Evolutionary conservation across 441 rosid species (phyloP), one percentile per base, ranked within the genome.

Genomic region (Adansonia rubrostipa): DNA sequence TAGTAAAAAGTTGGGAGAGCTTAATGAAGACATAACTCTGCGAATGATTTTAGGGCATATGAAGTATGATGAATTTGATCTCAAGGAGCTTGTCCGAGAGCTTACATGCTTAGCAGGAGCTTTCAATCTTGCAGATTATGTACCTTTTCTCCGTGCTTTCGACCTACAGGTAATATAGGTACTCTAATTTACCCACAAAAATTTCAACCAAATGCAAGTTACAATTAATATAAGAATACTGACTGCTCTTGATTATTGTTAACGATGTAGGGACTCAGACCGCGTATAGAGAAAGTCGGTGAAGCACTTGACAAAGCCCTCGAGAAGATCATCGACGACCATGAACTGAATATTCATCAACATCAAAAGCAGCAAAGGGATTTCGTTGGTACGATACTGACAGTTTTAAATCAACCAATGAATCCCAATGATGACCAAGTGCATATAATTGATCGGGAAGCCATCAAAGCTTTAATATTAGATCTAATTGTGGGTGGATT

Each of bases 331-430:
- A 58, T 73, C 14, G 50, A 57, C 0, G 66, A 58, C 1, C 76
- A 56, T 73, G 66, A 69, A 11, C 61, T 14, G 54, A 53, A 8
- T 14, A 24, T 15, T 33, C 5, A 5, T 11, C 22, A 28, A 13
- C 33, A 44, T 2, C 36, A 20, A 40, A 17, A 73, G 48, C 33
- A 6, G 0, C 50, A 40, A 0, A 60, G 2, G 14, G 88, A 85
- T 50, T 85, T 87, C 22, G 78, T 85, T 3, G 86, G 79, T 57
- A 73, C 79, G 14, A 13, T 82, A 60, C 79, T 85, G 48, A 71
- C 80, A 1, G 13, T 78, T 50, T 60, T 73, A 62, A 73, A 79
- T 54, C 47, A 69, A 62, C 63, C 77, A n/a, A 53, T 58, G 51
- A 54, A 44, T 15, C 54, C 70, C 10, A 11, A 1, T 0, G 81